phyloP scores from a whole-genome alignment of 2,329 filamentous ascomycete species.

The Hymenoscyphus occultus region DNA sequence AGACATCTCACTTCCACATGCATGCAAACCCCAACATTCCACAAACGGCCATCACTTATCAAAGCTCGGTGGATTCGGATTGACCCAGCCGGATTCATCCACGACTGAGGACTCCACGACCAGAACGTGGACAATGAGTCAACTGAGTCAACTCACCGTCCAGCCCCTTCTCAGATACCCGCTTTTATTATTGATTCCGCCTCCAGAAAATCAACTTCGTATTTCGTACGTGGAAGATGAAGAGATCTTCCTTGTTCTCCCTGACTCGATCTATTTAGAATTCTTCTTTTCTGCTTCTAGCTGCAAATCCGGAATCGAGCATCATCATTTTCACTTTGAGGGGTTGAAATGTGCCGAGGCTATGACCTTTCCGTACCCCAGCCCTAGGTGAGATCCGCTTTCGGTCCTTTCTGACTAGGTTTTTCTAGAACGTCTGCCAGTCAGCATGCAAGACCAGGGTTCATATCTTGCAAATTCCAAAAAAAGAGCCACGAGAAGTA shows the following conservation, averaged over 20 bases:
- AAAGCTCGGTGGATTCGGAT: background rate
- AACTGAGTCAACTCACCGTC: constrained; percentile 1
- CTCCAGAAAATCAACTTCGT: background rate
- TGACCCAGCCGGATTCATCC: constrained; percentile 1
- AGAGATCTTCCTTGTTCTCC: background rate
- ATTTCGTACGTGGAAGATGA: background rate
- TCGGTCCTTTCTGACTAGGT: background rate
- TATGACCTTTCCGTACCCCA: background rate
- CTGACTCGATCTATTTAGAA: constrained; percentile 4
- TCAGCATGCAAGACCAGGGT: background rate
- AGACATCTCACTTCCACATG: background rate
- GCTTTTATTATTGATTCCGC: background rate
- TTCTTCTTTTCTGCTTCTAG: constrained; percentile 7
- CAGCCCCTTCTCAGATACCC: background rate
- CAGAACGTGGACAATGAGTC: constrained; percentile 1
- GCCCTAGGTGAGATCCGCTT: background rate
- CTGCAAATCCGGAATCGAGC: constrained; percentile 4
- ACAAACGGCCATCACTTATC: background rate
- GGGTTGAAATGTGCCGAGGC: background rate
- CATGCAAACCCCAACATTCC: constrained; percentile 3
- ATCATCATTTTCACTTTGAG: background rate
- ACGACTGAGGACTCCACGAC: background rate
- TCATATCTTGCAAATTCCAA: background rate
- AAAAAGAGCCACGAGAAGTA: background rate
- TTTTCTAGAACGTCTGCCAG: background rate